These are phyloP conservation scores for Mayamaea pseudoterrestris DNA, from an alignment of 108 stramenopile genomes.

Conservation along the genomic window DNA sequence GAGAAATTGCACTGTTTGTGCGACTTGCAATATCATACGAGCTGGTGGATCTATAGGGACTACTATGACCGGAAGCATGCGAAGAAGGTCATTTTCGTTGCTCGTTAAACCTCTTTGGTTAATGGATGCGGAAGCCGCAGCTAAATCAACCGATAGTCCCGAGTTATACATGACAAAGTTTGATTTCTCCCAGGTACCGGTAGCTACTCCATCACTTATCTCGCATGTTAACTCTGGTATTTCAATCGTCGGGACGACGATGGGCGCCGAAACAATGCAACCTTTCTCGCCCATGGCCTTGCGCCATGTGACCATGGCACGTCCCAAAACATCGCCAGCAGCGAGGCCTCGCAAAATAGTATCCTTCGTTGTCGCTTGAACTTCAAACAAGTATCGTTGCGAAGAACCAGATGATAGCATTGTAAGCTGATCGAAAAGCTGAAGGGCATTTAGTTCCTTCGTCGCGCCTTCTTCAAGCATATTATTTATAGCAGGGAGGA, in stretches of 20 bases:
- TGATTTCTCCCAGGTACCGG: no score
- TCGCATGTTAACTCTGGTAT: no score
- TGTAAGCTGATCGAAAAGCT: slow-evolving; percentile 45
- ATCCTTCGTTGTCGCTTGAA: slow-evolving; percentile 20
- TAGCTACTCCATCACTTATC: no score
- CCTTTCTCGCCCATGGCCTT: slow-evolving; percentile 78
- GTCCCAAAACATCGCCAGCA: slow-evolving; percentile 63
- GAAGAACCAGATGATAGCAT: slow-evolving; percentile 48
- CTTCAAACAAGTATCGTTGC: slow-evolving; percentile 50
- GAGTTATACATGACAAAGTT: slow-evolving; percentile 48
- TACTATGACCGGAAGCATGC: slow-evolving; percentile 51
- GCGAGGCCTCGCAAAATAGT: slow-evolving; percentile 40
- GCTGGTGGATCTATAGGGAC: slow-evolving; percentile 72
- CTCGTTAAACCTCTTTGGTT: slow-evolving; percentile 10
- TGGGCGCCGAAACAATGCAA: slow-evolving; percentile 30
- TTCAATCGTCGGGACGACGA: slow-evolving; percentile 31
- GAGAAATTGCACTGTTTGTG: slow-evolving; percentile 38
- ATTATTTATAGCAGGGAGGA: neutral
- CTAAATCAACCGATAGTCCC: slow-evolving; percentile 74
- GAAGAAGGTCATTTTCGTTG: slow-evolving; percentile 17
- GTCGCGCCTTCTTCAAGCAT: neutral
- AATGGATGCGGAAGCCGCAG: slow-evolving; percentile 33
- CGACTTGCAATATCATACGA: slow-evolving; percentile 27
- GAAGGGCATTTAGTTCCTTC: no score
- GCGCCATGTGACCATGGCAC: slow-evolving; percentile 49